These are phyloP conservation scores for Sugiyamaella boreocaroliniensis DNA, from an alignment of 805 yeast genomes.

Conservation along the genomic window DNA sequence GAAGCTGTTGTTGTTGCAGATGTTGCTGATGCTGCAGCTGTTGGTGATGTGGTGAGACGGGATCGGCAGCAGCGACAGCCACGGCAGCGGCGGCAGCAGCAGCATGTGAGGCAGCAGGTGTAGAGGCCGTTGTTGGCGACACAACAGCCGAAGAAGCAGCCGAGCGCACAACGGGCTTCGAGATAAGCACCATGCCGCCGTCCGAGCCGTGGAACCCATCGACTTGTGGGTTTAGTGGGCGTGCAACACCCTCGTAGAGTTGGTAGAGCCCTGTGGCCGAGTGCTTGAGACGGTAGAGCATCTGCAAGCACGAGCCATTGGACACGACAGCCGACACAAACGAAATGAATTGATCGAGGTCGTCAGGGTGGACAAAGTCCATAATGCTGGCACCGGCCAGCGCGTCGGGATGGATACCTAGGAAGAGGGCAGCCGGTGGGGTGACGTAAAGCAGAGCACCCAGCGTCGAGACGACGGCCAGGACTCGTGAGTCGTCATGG, in stretches of 20 bases:
- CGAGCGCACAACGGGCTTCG: conserved; percentile 3
- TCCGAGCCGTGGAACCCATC: conserved; percentile 5
- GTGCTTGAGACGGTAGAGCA: conserved; percentile 12
- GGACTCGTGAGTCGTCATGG: conserved; percentile 3
- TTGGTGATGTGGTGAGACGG: neutral
- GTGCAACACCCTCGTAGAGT: conserved; percentile 10
- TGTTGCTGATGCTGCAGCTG: conserved; percentile 1
- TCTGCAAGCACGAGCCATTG: conserved; percentile 6
- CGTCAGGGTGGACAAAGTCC: conserved; percentile 19
- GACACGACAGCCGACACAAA: conserved; percentile 10
- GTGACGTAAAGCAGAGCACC: conserved; percentile 16
- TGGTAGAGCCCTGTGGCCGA: conserved; percentile 1
- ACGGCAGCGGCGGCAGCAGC: conserved; percentile 1
- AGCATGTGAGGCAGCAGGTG: neutral
- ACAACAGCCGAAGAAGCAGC: conserved; percentile 3
- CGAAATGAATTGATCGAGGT: conserved; percentile 13
- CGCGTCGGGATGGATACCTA: conserved; percentile 9
- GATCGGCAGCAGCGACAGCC: neutral
- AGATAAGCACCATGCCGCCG: conserved; percentile 13
- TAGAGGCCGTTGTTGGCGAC: conserved; percentile 1
- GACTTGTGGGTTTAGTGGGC: conserved; percentile 10
- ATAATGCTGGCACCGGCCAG: conserved; percentile 7
- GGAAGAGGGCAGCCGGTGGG: conserved; percentile 7
- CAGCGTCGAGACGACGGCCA: conserved; percentile 14
- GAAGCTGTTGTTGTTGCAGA: neutral